Base-by-base conservation (phyloP, 495 filamentous ascomycete species). In the Tuber borchii region DNA sequence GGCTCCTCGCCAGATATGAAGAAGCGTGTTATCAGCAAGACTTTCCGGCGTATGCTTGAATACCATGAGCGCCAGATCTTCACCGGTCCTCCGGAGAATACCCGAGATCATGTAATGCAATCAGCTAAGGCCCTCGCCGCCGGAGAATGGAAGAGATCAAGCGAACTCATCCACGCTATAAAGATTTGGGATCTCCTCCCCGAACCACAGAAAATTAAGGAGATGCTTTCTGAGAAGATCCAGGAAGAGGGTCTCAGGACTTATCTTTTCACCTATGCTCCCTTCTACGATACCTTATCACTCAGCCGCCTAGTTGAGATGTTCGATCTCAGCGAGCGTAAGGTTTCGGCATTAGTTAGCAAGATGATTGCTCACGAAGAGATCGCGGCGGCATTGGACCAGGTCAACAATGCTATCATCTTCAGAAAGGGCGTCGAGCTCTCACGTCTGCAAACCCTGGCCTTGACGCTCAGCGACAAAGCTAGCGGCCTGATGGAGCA, bases 311-410 rank as follows among this genome's bases (percentile, higher is more conserved):
- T 99, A 73, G 91, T 93, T 70, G 88, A 87, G 72, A 98, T 99
- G 95, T 99, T 99, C 85, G 95, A 98, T 83, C 91, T 99, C 5
- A 87, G 92, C 45, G 88, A 91, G 78, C 90, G 91, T 85, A 98
- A 97, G 87, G 95, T 97, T 45, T 86, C 91, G 17, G 93, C 95
- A n/a, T 89, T 99, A 75, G 90, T 99, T 83, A 95, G 92, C 88
- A 97, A 96, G 86, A 99, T 99, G 95, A 98, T 98, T 85, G 97
- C 93, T 76, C 95, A 99, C 86, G 95, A 99, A 84, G 95, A 99
- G 82, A 90, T 99, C 61, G 93, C 92, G 42, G 95, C 95, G 73
- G 96, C 95, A 45, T 89, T 99, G 56, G 95, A 99, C 87, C 95
- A 98, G 85, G 96, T 99, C 85, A 97, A 95, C 84, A 90, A 92